Percentiles rank a stretch among this genome's conserved stretches.
Evolutionary conservation across 805 yeast species (phyloP).

Genomic region (Schizosaccharomyces cryophilus): DNA sequence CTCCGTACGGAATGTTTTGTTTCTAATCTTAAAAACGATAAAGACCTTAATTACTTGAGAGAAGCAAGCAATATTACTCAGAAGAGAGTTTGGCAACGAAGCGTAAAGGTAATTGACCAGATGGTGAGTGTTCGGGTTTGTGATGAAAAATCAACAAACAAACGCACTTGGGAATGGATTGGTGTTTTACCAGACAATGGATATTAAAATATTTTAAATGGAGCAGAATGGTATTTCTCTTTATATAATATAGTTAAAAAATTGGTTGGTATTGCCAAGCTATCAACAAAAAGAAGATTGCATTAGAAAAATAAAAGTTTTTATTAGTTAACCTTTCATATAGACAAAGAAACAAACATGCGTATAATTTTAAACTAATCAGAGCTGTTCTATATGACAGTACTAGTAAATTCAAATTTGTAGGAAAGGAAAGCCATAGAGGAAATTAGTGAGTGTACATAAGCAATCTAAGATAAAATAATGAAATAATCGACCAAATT

Average conservation of each 20-base stretch:
- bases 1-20: background rate
- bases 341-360: too few species aligned
- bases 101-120: background rate
- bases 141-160: background rate
- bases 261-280: background rate
- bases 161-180: conserved; percentile 1
- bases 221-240: background rate
- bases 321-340: too few species aligned
- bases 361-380: too few species aligned
- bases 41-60: background rate
- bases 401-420: too few species aligned
- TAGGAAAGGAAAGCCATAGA: too few species aligned
- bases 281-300: too few species aligned
- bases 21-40: background rate
- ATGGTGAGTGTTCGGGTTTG: background rate
- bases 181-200: background rate
- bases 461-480: too few species aligned
- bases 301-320: too few species aligned
- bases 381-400: too few species aligned
- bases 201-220: background rate
- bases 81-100: background rate
- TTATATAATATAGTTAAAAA: background rate
- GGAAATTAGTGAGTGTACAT: too few species aligned
- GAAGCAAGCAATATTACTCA: too few species aligned
- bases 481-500: too few species aligned